A percentile compares a stretch with the other conserved stretches of the same genome.
Conservation (phyloP, 2,329 filamentous ascomycete genomes). For the Trichophyton mentagrophytes region DNA sequence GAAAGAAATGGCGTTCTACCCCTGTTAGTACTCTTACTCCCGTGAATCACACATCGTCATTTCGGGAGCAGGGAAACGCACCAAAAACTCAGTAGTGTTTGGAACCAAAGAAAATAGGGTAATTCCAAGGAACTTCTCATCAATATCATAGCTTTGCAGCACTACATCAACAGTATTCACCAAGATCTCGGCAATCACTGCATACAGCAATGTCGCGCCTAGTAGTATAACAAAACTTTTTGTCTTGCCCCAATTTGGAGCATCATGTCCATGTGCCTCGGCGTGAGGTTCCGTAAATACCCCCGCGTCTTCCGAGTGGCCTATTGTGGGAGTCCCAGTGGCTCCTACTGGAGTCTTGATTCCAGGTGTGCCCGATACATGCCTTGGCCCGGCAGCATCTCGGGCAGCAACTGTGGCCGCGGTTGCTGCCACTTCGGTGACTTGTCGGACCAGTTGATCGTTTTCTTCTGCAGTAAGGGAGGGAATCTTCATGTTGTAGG, state of each 20-base stretch:
- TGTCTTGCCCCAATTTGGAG: constrained; percentile 90
- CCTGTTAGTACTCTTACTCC: neutral
- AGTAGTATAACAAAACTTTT: constrained; percentile 87
- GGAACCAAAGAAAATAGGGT: constrained; percentile 93
- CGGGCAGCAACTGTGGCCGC: constrained; percentile 76
- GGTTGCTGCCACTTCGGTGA: constrained; percentile 86
- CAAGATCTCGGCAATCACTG: constrained; percentile 92
- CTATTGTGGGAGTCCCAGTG: constrained; percentile 20
- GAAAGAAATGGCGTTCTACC: constrained; percentile 89
- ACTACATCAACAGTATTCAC: constrained; percentile 98
- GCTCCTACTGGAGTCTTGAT: constrained; percentile 28
- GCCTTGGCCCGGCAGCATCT: constrained; percentile 51
- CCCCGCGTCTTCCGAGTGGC: constrained; percentile 33
- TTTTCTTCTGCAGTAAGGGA: constrained; percentile 75
- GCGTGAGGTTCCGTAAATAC: constrained; percentile 27
- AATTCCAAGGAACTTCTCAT: constrained; percentile 95
- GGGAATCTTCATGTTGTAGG: constrained; percentile 28
- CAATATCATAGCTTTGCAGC: constrained; percentile 74
- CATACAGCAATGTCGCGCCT: constrained; percentile 79
- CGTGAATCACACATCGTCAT: neutral
- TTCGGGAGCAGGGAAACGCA: constrained; percentile 35
- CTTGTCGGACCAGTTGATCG: constrained; percentile 65
- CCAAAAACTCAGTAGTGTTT: constrained; percentile 94
- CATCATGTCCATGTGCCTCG: constrained; percentile 60
- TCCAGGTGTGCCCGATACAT: constrained; percentile 24